A percentile compares a stretch with the other conserved stretches of the same genome.
phyloP scores from a whole-genome alignment of 2,329 filamentous ascomycete genomes.

The Triangularia setosa region DNA sequence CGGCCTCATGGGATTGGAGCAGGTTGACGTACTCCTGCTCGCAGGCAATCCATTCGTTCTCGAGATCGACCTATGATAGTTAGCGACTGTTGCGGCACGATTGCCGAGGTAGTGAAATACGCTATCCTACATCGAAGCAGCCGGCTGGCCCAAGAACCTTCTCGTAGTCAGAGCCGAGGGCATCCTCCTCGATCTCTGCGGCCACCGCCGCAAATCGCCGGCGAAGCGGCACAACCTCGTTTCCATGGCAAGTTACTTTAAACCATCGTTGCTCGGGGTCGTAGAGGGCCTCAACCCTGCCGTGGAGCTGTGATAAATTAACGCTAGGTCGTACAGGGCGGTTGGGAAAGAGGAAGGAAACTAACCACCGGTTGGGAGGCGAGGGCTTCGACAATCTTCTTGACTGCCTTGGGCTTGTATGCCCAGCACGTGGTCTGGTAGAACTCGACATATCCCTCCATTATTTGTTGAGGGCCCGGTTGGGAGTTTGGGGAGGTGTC shows the following conservation, averaged over 20 bases:
- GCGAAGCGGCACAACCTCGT: constrained; percentile 16
- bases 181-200: constrained; percentile 15
- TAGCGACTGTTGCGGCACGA: neutral
- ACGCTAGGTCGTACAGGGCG: neutral
- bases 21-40: neutral
- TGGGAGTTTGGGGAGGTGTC: neutral
- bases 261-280: constrained; percentile 27
- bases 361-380: neutral
- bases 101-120: neutral
- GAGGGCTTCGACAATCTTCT: constrained; percentile 23
- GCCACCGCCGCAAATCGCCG: constrained; percentile 10
- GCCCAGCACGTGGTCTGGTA: constrained; percentile 29
- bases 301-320: neutral
- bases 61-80: constrained; percentile 9
- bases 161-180: constrained; percentile 1
- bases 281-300: constrained; percentile 22
- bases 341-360: constrained; percentile 13
- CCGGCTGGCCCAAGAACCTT: constrained; percentile 1
- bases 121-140: neutral
- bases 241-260: constrained; percentile 21
- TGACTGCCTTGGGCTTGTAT: constrained; percentile 24
- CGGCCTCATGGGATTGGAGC: neutral
- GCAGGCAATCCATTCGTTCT: constrained; percentile 17
- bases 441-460: constrained; percentile 20
- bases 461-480: neutral